Evolutionary conservation across 2,329 filamentous ascomycete genomes (phyloP), one percentile per base, ranked within the genome.

Genomic region (Fusarium siculi): DNA sequence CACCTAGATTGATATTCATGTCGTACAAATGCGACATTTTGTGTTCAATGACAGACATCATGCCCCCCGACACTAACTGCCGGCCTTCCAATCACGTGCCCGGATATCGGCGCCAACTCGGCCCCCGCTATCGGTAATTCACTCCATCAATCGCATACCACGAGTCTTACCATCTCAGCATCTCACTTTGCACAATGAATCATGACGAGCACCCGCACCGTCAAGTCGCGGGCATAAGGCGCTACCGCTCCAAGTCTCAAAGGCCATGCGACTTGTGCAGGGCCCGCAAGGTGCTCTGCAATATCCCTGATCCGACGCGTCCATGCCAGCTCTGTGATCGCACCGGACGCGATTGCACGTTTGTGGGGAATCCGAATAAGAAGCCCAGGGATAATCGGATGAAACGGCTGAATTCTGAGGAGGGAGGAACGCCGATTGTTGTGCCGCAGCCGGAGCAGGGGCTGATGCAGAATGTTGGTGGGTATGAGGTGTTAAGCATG

Each of bases 281-380:
- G 2, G 36, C 74, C 5, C 76, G 76, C 28, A 78, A 78, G 40
- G 76, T 72, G 4, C 70, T 78, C 7, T 78, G 76, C 61, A 78
- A 78, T 14, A 78, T 78, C 6, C 76, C 76, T 10, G 76, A 78
- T 37, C 76, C 76, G 2, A 56, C 65, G n/a, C 55, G 62, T 40
- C 76, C 76, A 23, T 78, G 76, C 36, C 76, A 78, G 47, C 67
- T 78, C 6, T 78, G 76, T 28, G 63, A 74, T 28, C 61, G 76
- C 9, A 76, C 73, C 2, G 75, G 74, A 15, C 62, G 76, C 9
- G 63, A 62, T 2, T 78, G 76, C 43, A 78, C 76, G 3, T 78
- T 78, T 56, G 44, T 77, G 14, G 72, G 60, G 1, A 75, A 75
- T 25, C 70, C 74, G n/a, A 70, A 68, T 2, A 74, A 63, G n/a